A percentile compares a stretch with the other conserved stretches of the same genome.
These are phyloP conservation scores for Firmiana major DNA, from an alignment of 345 rosid genomes.

Conservation along the genomic window DNA sequence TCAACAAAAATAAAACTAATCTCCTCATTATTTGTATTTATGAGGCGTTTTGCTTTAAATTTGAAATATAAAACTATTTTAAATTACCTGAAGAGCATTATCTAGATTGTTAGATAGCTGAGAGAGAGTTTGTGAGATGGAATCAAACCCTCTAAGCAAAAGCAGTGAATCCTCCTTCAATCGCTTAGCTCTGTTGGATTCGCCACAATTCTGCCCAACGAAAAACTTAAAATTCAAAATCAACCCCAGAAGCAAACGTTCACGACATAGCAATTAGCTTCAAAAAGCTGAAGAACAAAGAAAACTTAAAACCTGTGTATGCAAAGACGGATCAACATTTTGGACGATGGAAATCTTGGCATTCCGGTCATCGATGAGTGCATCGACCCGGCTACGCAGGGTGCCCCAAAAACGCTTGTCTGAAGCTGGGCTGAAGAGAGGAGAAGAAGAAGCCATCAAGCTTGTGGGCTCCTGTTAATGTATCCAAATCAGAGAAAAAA, in stretches of 20 bases:
- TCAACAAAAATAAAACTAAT: not conserved
- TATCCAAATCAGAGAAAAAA: not conserved
- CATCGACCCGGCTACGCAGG: slow-evolving; percentile 34
- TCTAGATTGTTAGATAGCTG: slow-evolving; percentile 73
- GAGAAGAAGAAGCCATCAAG: slow-evolving; percentile 23
- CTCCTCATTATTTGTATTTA: not conserved
- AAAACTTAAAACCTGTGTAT: slow-evolving; percentile 19
- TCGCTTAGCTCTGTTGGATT: slow-evolving; percentile 44
- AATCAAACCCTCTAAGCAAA: slow-evolving; percentile 84
- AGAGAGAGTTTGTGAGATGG: slow-evolving; percentile 67
- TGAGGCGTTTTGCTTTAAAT: not conserved
- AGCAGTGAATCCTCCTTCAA: slow-evolving; percentile 80
- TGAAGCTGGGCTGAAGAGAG: slow-evolving; percentile 27
- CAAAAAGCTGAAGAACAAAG: not conserved
- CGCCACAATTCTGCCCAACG: slow-evolving; percentile 13
- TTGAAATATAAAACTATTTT: not conserved
- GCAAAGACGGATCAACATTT: slow-evolving; percentile 18
- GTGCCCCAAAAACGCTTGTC: slow-evolving; percentile 38
- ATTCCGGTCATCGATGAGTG: slow-evolving; percentile 28
- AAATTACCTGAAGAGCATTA: slow-evolving; percentile 73
- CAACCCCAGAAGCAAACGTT: not conserved
- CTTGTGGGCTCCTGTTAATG: slow-evolving; percentile 17
- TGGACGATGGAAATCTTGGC: not conserved
- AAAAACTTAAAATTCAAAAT: not conserved
- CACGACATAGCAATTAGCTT: not conserved